These are phyloP conservation scores for Pseudogymnoascus destructans DNA, from an alignment of 2,329 filamentous ascomycete species.

Conservation along the genomic window DNA sequence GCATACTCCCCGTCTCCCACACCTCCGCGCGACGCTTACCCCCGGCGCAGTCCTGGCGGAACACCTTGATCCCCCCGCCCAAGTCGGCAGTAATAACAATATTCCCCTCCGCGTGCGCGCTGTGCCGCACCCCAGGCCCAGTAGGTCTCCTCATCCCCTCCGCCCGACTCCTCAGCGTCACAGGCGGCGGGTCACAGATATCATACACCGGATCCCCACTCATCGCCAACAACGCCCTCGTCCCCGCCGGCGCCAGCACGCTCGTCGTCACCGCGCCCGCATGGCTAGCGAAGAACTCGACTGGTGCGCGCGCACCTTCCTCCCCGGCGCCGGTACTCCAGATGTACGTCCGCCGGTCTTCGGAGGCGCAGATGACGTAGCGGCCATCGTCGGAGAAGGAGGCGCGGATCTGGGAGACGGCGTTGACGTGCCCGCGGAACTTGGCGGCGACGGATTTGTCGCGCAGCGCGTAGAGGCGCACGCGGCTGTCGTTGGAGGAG, in stretches of 20 bases:
- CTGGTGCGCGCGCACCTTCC: slow-evolving; percentile 45
- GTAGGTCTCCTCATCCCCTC: slow-evolving; percentile 34
- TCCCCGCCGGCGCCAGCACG: slow-evolving; percentile 67
- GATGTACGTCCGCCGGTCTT: slow-evolving; percentile 80
- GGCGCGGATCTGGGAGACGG: slow-evolving; percentile 79
- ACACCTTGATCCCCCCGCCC: slow-evolving; percentile 80
- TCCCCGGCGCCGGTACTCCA: slow-evolving; percentile 59
- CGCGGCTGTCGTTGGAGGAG: slow-evolving; percentile 86
- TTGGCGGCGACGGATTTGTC: slow-evolving; percentile 81
- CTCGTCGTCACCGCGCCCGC: slow-evolving; percentile 81
- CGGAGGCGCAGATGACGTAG: slow-evolving; percentile 85
- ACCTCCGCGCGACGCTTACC: slow-evolving; percentile 61
- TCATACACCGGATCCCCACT: slow-evolving; percentile 89
- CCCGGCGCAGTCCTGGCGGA: slow-evolving; percentile 85
- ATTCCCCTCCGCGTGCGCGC: slow-evolving; percentile 64
- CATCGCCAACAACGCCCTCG: slow-evolving; percentile 61
- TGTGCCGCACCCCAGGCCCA: slow-evolving; percentile 54
- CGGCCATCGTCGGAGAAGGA: slow-evolving; percentile 75
- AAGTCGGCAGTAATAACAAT: slow-evolving; percentile 89
- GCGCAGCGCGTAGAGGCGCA: slow-evolving; percentile 77
- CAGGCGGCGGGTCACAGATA: slow-evolving; percentile 85
- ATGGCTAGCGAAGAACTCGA: slow-evolving; percentile 86
- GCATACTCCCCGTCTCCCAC: slow-evolving; percentile 47
- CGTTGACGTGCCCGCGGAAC: slow-evolving; percentile 82
- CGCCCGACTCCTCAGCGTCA: slow-evolving; percentile 64